These are phyloP conservation scores for Cladobotryum mycophilum DNA, from an alignment of 2,329 filamentous ascomycete species.

Conservation along the genomic window DNA sequence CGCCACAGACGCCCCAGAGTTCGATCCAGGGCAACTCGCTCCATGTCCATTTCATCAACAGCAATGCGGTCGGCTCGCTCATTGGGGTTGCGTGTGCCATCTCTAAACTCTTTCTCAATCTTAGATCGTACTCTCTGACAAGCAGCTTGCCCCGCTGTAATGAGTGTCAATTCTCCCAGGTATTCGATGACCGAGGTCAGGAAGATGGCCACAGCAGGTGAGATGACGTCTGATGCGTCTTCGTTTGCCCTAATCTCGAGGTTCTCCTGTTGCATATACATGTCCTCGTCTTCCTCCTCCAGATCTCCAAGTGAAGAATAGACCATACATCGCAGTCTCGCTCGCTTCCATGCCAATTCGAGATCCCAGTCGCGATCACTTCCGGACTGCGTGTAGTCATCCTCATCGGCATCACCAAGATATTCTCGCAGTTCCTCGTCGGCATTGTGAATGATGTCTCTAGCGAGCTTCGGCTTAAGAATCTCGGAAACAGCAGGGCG, in stretches of 20 bases:
- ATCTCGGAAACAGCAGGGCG: conserved; percentile 80
- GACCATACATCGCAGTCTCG: conserved; percentile 91
- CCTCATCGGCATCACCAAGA: conserved; percentile 70
- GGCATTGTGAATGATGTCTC: conserved; percentile 73
- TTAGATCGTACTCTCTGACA: conserved; percentile 59
- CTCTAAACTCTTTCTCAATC: conserved; percentile 53
- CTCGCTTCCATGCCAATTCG: conserved; percentile 91
- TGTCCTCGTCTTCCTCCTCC: conserved; percentile 96
- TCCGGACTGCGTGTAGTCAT: conserved; percentile 56
- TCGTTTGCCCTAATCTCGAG: conserved; percentile 54
- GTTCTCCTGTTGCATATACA: conserved; percentile 74
- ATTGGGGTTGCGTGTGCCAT: conserved; percentile 39
- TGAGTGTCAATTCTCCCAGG: conserved; percentile 82
- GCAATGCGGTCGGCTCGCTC: conserved; percentile 60
- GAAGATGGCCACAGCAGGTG: conserved; percentile 90
- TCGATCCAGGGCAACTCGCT: conserved; percentile 83
- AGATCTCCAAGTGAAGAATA: conserved; percentile 94
- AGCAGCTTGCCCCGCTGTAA: conserved; percentile 81
- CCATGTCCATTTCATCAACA: conserved; percentile 89
- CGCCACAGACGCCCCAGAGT: conserved; percentile 88
- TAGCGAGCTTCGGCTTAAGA: conserved; percentile 81
- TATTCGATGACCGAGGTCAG: conserved; percentile 91
- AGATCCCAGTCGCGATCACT: conserved; percentile 67
- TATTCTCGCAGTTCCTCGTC: conserved; percentile 87
- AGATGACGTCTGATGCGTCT: conserved; percentile 62